Base-by-base conservation (phyloP, 2,329 filamentous ascomycete species). In the Diaporthe sp. region DNA sequence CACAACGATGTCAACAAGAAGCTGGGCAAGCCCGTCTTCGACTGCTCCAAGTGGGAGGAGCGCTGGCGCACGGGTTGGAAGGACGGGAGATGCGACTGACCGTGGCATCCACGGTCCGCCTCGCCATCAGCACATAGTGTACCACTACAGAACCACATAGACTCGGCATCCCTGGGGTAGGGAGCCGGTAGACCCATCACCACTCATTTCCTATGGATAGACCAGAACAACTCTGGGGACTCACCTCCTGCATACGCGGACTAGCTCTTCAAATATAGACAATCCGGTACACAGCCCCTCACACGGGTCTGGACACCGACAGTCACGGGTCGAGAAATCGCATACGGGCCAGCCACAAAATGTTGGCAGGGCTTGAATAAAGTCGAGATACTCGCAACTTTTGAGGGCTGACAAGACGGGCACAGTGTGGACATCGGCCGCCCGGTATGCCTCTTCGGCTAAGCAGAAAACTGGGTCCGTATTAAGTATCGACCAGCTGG, bases 61-160 rank as follows among this genome's bases (percentile, higher is more conserved):
- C 90, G 97, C 83, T 99, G 97, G 97, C 89, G 94, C 85, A 97
- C 94, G 1, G 97, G 97, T 0, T 98, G 94, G 93, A 91, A 90
- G 82, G 92, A 93, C 80, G 91, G 91, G 42, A 87, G 90, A 3
- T 93, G 91, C 79, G 90, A 91, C 78, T 92, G 78, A 76, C 12
- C 31, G n/a, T 58, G 10, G 9, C 47, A 44, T 42, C 22, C 55
- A 5, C 37, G 3, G n/a, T 28, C 70, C 70, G 13, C 12, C 31
- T 37, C 15, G 44, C 8, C 7, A 20, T 25, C 12, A 7, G n/a
- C 47, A 13, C 55, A 42, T 42, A 22, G 9, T 55, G 49, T 70
- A 70, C 65, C 49, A 70, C 65, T 70, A 70, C 49, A 22, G n/a
- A 55, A 37, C 47, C 31, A 55, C 15, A 55, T 70, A 70, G 63